Base-by-base conservation (phyloP, 1,139 yeast species). In the Yamadazyma friedrichii region DNA sequence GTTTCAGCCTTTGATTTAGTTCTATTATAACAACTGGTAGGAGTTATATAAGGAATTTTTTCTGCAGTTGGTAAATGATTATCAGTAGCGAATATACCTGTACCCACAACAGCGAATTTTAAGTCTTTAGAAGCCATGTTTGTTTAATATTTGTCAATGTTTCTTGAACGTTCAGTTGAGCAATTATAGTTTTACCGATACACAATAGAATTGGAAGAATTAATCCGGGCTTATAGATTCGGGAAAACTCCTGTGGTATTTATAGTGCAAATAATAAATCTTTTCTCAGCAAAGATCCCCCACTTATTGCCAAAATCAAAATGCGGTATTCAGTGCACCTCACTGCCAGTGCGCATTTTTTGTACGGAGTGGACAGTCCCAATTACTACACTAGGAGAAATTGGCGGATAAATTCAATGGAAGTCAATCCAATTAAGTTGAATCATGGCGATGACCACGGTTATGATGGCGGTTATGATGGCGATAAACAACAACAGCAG, bases 41-140 rank as follows among this genome's bases (percentile, higher is more conserved):
- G 67, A 22, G 51, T 58, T 41, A 73, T 55, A 45, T 52, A 55
- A 25, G 59, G 51, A 40, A 67, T 55, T 41, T 73, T 66, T 51
- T 80, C 65, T 45, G 85, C 65, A 24, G 87, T 78, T 33, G 97
- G 97, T 50, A 88, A 74, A 59, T 91, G 97, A 41, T 76, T 73
- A 50, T 84, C 88, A 26, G 80, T 79, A 47, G 98, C 97, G 58
- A 89, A 91, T 56, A 91, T 87, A 50, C 96, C 96, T 2, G 97
- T 89, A 46, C 96, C 96, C 42, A 88, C 80, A 42, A 88, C 67
- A 42, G 94, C 96, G 41, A 88, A 76, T 56, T 78, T 82, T 10
- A 35, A 42, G 10, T 37, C 41, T 26, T 34, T 13, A 26, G 24
- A 20, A 6, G 24, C 8, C 24, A 20, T 20, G 8, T 20, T 20